Conservation (phyloP, 176 grass and related monocot genomes). For the Puccinellia tenuiflora region DNA sequence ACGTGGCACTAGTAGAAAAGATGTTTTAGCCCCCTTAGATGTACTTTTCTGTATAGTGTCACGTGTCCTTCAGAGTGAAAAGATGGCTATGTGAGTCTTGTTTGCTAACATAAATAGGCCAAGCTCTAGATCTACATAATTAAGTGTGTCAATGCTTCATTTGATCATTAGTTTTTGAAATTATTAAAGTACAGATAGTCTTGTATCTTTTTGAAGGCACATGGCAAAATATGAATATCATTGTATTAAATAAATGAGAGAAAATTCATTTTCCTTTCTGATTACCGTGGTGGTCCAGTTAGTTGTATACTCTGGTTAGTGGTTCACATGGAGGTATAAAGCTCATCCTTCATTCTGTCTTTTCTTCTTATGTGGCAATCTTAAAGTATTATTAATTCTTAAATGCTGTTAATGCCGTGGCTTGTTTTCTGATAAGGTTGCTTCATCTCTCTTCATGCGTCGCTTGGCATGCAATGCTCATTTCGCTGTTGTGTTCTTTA, state of each 20-base stretch:
- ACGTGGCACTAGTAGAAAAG: not conserved
- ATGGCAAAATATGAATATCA: not conserved
- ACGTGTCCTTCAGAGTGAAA: not conserved
- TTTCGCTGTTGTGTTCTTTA: conserved; percentile 32
- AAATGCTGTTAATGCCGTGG: not conserved
- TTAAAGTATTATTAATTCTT: not conserved
- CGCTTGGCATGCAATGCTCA: not conserved
- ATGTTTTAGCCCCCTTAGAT: not conserved
- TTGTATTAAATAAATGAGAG: not conserved
- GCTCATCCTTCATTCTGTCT: not conserved
- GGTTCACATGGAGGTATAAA: not conserved
- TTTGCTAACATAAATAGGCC: not conserved
- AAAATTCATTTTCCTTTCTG: not conserved
- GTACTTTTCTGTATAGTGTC: not conserved
- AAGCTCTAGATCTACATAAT: not conserved
- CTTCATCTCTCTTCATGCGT: not conserved
- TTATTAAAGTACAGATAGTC: not conserved
- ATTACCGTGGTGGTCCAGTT: not conserved
- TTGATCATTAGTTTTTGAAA: conserved; percentile 6
- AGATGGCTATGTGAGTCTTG: not conserved
- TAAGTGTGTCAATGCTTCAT: not conserved
- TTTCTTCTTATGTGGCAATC: not conserved
- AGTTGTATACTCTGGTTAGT: not conserved
- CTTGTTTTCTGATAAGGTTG: not conserved
- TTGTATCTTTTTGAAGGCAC: not conserved